Conservation (phyloP, 306 rosid genomes). For the Inga laurina region DNA sequence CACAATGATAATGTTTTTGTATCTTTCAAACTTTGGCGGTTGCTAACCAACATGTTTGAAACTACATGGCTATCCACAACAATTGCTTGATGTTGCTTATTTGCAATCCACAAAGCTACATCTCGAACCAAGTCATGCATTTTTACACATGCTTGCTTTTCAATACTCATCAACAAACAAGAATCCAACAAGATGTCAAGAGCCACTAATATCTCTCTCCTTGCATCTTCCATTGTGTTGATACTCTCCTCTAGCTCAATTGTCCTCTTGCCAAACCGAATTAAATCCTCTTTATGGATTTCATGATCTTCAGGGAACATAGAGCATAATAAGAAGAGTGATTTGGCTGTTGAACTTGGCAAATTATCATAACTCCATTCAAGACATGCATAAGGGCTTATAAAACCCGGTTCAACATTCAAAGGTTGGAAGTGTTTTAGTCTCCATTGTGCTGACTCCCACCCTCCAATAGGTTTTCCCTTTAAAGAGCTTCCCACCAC, state of each 20-base stretch:
- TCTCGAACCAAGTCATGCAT: conserved; percentile 4
- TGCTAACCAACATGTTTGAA: neutral
- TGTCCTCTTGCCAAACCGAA: neutral
- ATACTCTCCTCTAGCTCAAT: too few relatives aligned
- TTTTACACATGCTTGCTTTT: accelerated
- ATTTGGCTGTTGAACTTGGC: neutral
- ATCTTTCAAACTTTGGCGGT: neutral
- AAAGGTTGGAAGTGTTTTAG: neutral
- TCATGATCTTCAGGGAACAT: conserved; percentile 8
- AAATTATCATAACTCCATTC: neutral
- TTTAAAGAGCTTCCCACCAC: neutral
- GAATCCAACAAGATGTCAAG: neutral
- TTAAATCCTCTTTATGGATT: neutral
- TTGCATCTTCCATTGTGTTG: neutral
- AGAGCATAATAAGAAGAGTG: neutral
- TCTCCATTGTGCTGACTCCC: neutral
- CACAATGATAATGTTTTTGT: neutral
- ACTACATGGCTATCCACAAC: neutral
- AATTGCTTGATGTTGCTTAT: neutral
- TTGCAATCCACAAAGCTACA: conserved; percentile 7
- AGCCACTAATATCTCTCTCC: neutral
- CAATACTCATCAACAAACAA: neutral
- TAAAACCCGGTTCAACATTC: neutral
- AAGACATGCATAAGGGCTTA: neutral
- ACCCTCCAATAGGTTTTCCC: neutral